Conservation (phyloP, 2,329 filamentous ascomycete species). For the Colletotrichum paranaense region DNA sequence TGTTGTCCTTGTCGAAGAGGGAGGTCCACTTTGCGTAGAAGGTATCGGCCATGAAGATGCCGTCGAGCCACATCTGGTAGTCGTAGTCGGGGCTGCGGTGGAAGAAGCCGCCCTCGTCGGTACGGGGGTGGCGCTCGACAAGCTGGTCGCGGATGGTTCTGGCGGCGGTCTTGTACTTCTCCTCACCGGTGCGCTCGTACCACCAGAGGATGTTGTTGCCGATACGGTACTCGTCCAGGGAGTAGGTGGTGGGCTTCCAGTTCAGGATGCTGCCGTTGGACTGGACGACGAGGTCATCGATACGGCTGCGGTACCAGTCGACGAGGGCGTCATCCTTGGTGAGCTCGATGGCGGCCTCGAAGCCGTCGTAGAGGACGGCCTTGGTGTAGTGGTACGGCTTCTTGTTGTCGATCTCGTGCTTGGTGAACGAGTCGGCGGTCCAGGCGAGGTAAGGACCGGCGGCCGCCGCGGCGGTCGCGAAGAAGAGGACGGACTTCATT, state of each 20-base stretch:
- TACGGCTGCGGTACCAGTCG: constrained; percentile 56
- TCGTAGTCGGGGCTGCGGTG: constrained; percentile 57
- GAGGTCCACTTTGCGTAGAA: constrained; percentile 56
- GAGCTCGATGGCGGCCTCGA: constrained; percentile 58
- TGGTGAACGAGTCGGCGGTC: constrained; percentile 61
- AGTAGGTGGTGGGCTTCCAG: constrained; percentile 50
- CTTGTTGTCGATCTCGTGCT: constrained; percentile 50
- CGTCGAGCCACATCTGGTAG: constrained; percentile 70
- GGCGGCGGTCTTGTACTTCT: constrained; percentile 62
- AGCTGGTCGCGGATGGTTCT: constrained; percentile 59
- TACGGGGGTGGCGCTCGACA: constrained; percentile 61
- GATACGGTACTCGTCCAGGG: constrained; percentile 64
- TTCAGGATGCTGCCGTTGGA: constrained; percentile 55
- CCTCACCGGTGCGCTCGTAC: constrained; percentile 57
- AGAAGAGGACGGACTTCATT: constrained; percentile 35
- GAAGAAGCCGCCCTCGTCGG: constrained; percentile 65
- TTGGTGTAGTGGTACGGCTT: constrained; percentile 56
- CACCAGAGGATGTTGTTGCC: constrained; percentile 64
- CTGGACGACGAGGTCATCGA: constrained; percentile 57
- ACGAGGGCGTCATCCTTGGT: constrained; percentile 56
- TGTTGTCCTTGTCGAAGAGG: constrained; percentile 50
- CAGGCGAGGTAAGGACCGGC: constrained; percentile 45
- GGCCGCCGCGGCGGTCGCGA: constrained; percentile 33
- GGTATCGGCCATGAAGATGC: constrained; percentile 61
- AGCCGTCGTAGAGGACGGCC: constrained; percentile 58